These are phyloP conservation scores for Myrmaecium sp. DNA, from an alignment of 2,329 filamentous ascomycete genomes.

Conservation along the genomic window DNA sequence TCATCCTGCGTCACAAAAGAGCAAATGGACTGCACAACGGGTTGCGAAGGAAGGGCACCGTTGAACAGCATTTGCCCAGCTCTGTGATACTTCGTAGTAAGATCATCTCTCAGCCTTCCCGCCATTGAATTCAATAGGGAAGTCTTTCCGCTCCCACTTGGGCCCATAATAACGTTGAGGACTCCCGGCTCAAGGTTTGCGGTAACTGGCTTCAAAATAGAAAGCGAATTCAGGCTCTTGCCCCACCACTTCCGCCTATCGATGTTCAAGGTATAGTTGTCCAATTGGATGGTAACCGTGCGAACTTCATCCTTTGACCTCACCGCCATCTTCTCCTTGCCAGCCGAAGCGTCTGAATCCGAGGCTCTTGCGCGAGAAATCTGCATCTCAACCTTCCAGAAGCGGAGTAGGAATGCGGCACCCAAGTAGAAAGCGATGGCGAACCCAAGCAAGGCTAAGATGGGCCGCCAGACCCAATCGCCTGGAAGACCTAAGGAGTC, in stretches of 20 bases:
- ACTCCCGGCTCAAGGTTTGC: conserved; percentile 50
- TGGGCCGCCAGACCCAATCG: conserved; percentile 51
- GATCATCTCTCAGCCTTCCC: conserved; percentile 42
- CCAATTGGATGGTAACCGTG: conserved; percentile 47
- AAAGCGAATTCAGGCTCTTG: conserved; percentile 24
- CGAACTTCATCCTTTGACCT: conserved; percentile 37
- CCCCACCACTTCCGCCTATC: conserved; percentile 41
- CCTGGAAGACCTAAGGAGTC: conserved; percentile 48
- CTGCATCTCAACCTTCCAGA: conserved; percentile 49
- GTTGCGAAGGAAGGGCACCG: conserved; percentile 46
- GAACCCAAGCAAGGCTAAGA: conserved; percentile 45
- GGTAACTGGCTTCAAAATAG: conserved; percentile 50
- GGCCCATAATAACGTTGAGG: conserved; percentile 66
- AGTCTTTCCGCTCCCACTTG: conserved; percentile 62
- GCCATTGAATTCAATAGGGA: conserved; percentile 60
- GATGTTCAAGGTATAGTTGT: conserved; percentile 46
- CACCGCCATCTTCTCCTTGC: conserved; percentile 51
- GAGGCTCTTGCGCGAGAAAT: conserved; percentile 43
- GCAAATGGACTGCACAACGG: conserved; percentile 53
- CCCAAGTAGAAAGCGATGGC: conserved; percentile 44
- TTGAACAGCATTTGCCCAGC: conserved; percentile 54
- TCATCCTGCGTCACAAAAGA: conserved; percentile 70
- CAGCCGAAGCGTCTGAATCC: conserved; percentile 44
- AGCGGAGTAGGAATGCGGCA: conserved; percentile 45
- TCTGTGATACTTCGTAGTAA: conserved; percentile 44